phyloP scores from a whole-genome alignment of 805 yeast genomes.

The Metschnikowia kunwiensis region DNA sequence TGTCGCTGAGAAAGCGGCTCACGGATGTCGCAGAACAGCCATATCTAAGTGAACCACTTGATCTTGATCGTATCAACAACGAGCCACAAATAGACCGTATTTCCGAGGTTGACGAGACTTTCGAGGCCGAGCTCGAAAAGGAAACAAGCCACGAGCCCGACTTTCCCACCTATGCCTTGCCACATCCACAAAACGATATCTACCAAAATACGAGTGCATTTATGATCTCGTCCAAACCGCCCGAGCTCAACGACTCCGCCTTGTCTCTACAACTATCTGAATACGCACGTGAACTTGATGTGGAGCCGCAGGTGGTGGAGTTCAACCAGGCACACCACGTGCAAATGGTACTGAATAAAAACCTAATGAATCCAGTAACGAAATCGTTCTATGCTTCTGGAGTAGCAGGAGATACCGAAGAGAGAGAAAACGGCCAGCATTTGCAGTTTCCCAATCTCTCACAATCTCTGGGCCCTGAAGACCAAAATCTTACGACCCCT shows the following conservation, averaged over 20 bases:
- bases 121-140: slow-evolving; percentile 2
- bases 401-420: neutral
- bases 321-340: slow-evolving; percentile 8
- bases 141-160: neutral
- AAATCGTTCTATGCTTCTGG: neutral
- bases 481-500: slow-evolving; percentile 9
- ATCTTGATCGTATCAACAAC: slow-evolving; percentile 2
- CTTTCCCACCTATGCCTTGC: neutral
- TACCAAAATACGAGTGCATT: slow-evolving; percentile 17
- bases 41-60: slow-evolving; percentile 6
- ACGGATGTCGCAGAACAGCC: slow-evolving; percentile 5
- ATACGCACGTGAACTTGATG: slow-evolving; percentile 15
- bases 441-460: slow-evolving; percentile 17
- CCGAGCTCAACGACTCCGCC: slow-evolving; percentile 12
- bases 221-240: slow-evolving; percentile 15
- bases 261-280: slow-evolving; percentile 16
- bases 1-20: slow-evolving; percentile 8
- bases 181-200: slow-evolving; percentile 1
- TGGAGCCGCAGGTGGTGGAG: slow-evolving; percentile 15
- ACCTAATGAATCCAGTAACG: slow-evolving; percentile 4
- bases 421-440: neutral
- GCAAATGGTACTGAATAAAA: slow-evolving; percentile 10
- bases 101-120: slow-evolving; percentile 9
- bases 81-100: slow-evolving; percentile 10
- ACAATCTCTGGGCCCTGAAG: slow-evolving; percentile 14